Conservation (phyloP, 345 rosid species). For the Gossypium sturtianum region DNA sequence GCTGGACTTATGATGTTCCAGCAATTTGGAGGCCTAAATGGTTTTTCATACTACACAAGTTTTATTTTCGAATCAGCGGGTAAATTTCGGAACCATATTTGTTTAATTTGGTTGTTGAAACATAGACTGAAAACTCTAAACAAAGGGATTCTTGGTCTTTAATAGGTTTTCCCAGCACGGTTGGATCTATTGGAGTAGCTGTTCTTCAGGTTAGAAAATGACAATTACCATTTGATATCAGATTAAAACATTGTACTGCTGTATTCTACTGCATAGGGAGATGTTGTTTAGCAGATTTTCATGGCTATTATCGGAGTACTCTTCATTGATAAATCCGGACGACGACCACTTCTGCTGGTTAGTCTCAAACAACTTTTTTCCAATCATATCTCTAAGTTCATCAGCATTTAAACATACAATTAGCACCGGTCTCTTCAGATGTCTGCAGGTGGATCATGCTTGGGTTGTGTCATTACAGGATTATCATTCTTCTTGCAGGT, state of each 20-base stretch:
- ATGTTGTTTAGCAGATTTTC: conserved; percentile 18
- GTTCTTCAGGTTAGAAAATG: conserved; percentile 16
- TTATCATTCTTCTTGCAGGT: conserved; percentile 32
- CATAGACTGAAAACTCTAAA: not conserved
- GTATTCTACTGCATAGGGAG: not conserved
- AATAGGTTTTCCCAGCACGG: conserved; percentile 20
- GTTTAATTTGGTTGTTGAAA: not conserved
- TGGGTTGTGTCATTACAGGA: conserved; percentile 23
- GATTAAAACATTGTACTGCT: not conserved
- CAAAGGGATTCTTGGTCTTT: not conserved
- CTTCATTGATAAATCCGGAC: conserved; percentile 24
- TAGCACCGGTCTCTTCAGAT: conserved; percentile 9
- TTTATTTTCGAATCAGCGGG: conserved; percentile 6
- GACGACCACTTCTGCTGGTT: conserved; percentile 35
- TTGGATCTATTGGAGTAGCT: conserved; percentile 21
- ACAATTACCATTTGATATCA: not conserved
- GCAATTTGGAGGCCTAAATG: not conserved
- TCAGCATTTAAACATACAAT: not conserved
- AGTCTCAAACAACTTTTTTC: not conserved
- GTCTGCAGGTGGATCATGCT: conserved; percentile 19
- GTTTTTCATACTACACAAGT: not conserved
- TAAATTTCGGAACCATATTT: not conserved
- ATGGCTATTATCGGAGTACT: not conserved
- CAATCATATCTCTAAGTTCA: not conserved
- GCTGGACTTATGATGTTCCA: conserved; percentile 2